Conservation (phyloP, 305 asterid genomes). For the Rubia tinctorum region DNA sequence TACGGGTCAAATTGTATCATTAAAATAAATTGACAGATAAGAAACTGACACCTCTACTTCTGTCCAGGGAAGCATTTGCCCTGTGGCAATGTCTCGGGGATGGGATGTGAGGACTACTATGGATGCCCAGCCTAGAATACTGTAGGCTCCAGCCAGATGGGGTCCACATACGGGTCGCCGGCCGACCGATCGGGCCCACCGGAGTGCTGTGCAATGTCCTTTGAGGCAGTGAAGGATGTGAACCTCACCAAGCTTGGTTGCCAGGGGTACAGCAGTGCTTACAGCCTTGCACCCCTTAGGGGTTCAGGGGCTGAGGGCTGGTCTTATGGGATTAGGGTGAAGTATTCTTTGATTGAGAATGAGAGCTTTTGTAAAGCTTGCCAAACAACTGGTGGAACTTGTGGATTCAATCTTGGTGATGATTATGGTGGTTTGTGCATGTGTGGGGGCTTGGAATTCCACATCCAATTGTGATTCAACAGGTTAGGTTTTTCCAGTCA, state of each 20-base stretch:
- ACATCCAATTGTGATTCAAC: constrained; percentile 76
- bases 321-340: constrained; percentile 89
- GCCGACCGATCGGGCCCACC: constrained; percentile 84
- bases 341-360: constrained; percentile 50
- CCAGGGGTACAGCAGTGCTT: constrained; percentile 93
- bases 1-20: no score
- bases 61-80: constrained; percentile 48
- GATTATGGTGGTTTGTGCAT: constrained; percentile 53
- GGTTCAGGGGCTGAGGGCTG: constrained; percentile 63
- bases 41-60: background rate
- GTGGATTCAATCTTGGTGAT: constrained; percentile 56
- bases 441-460: constrained; percentile 83
- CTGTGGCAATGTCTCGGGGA: constrained; percentile 76
- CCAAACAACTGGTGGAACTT: constrained; percentile 83
- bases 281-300: constrained; percentile 72
- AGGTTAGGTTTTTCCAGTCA: constrained; percentile 25
- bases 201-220: constrained; percentile 69
- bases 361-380: constrained; percentile 69
- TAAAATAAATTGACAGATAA: no score
- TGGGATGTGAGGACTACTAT: constrained; percentile 85
- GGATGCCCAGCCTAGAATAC: constrained; percentile 76
- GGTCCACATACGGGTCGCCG: constrained; percentile 50
- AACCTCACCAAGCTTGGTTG: constrained; percentile 74
- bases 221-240: constrained; percentile 49
- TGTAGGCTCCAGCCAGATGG: constrained; percentile 38